Conservation (phyloP, 1,284 basidiomycete species). For the Papiliotrema laurentii region DNA sequence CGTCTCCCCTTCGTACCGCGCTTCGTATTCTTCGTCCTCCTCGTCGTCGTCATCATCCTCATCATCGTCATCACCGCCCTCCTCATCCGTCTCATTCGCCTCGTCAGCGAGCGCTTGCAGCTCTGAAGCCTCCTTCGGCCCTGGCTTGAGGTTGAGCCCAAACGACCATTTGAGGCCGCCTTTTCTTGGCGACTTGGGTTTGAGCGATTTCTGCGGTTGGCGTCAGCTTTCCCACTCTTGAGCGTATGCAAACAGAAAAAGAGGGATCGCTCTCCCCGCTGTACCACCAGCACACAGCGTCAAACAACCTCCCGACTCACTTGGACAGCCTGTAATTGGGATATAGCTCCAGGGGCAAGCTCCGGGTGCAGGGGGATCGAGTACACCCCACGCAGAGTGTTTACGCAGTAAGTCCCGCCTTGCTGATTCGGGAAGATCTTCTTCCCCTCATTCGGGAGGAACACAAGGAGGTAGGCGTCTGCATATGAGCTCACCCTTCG, state of each 20-base stretch:
- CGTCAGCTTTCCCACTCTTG: background rate
- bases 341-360: conserved; percentile 19
- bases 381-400: conserved; percentile 33
- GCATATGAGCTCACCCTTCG: conserved; percentile 1
- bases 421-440: background rate
- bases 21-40: conserved; percentile 1
- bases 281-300: background rate
- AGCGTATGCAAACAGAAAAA: background rate
- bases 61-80: background rate
- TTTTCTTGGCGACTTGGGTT: background rate
- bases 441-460: conserved; percentile 25
- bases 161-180: background rate
- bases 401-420: conserved; percentile 25
- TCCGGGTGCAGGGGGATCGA: conserved; percentile 32
- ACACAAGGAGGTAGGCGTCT: conserved; percentile 46
- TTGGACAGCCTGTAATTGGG: conserved; percentile 18
- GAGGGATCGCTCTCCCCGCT: background rate
- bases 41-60: conserved; percentile 2
- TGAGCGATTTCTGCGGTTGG: background rate
- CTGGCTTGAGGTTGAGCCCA: conserved; percentile 1
- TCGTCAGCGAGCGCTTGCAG: background rate
- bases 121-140: background rate
- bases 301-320: conserved; percentile 6
- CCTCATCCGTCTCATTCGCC: background rate
- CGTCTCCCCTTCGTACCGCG: no score